These are phyloP conservation scores for Isatis tinctoria DNA, from an alignment of 345 rosid genomes.

Conservation along the genomic window DNA sequence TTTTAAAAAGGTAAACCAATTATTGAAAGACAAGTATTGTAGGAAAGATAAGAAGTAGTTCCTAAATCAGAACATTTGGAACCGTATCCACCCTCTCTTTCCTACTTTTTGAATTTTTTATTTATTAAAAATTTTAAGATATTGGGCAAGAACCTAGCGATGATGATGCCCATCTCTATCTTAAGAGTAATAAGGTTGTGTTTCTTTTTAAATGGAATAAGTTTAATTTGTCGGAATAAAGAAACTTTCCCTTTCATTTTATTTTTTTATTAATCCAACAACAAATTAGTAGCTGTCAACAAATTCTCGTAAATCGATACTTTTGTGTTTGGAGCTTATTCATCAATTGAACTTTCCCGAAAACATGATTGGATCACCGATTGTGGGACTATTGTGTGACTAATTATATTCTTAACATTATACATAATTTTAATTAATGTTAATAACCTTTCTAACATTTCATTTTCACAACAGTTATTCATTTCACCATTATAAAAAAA, in stretches of 20 bases:
- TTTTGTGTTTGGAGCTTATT: background rate
- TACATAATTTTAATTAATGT: background rate
- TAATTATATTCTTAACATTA: background rate
- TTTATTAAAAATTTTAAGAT: no score
- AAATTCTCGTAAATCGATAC: background rate
- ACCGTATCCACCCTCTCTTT: no score
- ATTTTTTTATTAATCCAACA: background rate
- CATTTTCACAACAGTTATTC: background rate
- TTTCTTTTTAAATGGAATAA: background rate
- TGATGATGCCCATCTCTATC: slow-evolving; percentile 8
- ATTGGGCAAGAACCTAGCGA: no score
- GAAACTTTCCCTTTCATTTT: background rate
- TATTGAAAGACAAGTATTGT: no score
- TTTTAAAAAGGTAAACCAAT: no score
- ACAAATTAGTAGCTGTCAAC: slow-evolving; percentile 2
- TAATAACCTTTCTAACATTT: background rate
- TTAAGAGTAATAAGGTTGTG: slow-evolving; percentile 2
- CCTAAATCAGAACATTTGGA: no score
- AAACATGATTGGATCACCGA: background rate
- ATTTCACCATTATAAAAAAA: background rate
- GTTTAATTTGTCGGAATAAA: background rate
- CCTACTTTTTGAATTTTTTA: no score
- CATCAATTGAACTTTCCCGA: background rate
- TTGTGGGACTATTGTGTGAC: background rate
- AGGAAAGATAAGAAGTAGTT: no score